Conservation (phyloP, 768 basidiomycete genomes). For the Pholiota microspora region DNA sequence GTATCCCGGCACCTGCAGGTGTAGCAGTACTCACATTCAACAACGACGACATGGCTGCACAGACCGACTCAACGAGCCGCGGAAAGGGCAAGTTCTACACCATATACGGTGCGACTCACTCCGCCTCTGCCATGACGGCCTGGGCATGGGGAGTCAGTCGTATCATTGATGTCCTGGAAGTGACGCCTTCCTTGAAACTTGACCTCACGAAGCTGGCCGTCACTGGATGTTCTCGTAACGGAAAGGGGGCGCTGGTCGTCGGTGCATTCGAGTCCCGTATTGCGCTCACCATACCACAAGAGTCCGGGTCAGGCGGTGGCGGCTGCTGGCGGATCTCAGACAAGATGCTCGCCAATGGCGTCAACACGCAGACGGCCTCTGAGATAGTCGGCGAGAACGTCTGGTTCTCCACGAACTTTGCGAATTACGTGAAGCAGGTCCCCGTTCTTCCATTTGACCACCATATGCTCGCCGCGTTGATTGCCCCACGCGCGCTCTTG, state of each 20-base stretch:
- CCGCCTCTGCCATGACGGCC: conserved; percentile 54
- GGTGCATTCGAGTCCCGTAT: conserved; percentile 60
- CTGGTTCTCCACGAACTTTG: conserved; percentile 55
- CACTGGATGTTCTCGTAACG: conserved; percentile 59
- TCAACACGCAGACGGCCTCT: conserved; percentile 48
- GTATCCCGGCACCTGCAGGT: conserved; percentile 34
- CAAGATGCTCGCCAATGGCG: conserved; percentile 41
- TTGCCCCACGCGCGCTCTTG: conserved; percentile 54
- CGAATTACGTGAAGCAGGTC: conserved; percentile 43
- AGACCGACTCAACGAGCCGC: conserved; percentile 41
- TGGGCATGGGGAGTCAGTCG: conserved; percentile 64
- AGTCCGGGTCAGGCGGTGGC: conserved; percentile 59
- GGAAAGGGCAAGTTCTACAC: conserved; percentile 58
- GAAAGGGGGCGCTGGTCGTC: conserved; percentile 58
- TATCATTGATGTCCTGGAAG: conserved; percentile 59
- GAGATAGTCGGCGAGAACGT: conserved; percentile 63
- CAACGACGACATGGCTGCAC: conserved; percentile 54
- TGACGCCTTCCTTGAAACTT: conserved; percentile 42
- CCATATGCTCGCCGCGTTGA: conserved; percentile 51
- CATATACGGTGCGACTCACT: conserved; percentile 45
- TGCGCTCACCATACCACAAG: conserved; percentile 59
- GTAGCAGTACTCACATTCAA: conserved; percentile 49
- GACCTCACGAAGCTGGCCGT: conserved; percentile 49
- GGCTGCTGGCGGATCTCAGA: conserved; percentile 62
- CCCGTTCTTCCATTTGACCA: conserved; percentile 56